A percentile compares a stretch with the other conserved stretches of the same genome.
Conservation (phyloP, 305 asterid species). For the Striga hermonthica region DNA sequence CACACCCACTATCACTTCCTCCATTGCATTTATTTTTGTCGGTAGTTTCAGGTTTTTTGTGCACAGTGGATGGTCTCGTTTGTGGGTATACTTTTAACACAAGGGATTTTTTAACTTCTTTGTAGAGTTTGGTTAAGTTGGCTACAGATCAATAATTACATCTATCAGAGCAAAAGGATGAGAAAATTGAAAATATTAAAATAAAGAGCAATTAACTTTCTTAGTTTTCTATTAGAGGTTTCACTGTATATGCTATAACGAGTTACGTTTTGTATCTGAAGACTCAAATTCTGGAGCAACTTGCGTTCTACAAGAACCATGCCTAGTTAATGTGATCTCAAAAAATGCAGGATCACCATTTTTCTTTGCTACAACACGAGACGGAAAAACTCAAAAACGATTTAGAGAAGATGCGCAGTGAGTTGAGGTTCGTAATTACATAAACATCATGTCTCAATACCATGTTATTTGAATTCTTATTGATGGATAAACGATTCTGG, state of each 20-base stretch:
- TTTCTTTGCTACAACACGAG: constrained; percentile 58
- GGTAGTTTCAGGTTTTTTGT: no score
- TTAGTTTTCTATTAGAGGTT: no score
- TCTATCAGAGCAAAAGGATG: no score
- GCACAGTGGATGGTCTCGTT: no score
- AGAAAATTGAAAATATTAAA: no score
- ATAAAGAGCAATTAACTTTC: no score
- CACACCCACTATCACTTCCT: no score
- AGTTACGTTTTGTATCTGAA: constrained; percentile 9
- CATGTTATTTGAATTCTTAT: constrained; percentile 15
- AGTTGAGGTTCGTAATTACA: constrained; percentile 44
- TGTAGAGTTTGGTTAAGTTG: no score
- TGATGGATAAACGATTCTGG: constrained; percentile 9
- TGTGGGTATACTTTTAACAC: no score
- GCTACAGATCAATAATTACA: no score
- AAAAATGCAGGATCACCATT: constrained; percentile 52
- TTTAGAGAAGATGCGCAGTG: constrained; percentile 59
- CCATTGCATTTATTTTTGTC: no score
- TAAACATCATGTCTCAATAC: constrained; percentile 9
- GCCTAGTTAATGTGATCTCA: constrained; percentile 16
- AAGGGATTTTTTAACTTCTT: no score
- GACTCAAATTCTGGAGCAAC: neutral
- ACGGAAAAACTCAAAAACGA: constrained; percentile 53
- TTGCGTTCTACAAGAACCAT: neutral
- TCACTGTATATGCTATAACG: neutral